A percentile compares a stretch with the other conserved stretches of the same genome.
Conservation (phyloP, 768 basidiomycete genomes). For the Amanita jacksonii region DNA sequence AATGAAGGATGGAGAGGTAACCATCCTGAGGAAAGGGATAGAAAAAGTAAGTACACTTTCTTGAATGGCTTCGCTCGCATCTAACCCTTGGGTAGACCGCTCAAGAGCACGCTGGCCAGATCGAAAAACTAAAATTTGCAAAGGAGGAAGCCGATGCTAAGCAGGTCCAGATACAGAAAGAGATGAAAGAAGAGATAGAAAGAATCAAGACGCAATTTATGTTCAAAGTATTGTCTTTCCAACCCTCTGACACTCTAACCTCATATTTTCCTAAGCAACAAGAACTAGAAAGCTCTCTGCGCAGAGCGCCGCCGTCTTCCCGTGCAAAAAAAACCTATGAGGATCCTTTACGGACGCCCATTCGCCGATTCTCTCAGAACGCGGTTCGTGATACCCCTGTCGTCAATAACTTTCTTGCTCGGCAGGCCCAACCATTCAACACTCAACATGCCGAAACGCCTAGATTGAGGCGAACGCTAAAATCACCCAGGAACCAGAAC, state of each 20-base stretch:
- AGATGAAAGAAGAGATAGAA: conserved; percentile 60
- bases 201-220: conserved; percentile 56
- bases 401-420: background rate
- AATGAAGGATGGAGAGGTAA: conserved; percentile 63
- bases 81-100: conserved; percentile 30
- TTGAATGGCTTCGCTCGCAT: background rate
- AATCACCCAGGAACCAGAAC: conserved; percentile 22
- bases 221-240: conserved; percentile 44
- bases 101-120: conserved; percentile 48
- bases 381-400: background rate
- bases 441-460: background rate
- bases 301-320: conserved; percentile 38
- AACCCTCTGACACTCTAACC: conserved; percentile 5
- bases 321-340: conserved; percentile 29
- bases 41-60: conserved; percentile 41
- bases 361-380: conserved; percentile 16
- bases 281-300: conserved; percentile 48
- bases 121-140: conserved; percentile 45
- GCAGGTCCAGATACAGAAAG: conserved; percentile 45
- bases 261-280: conserved; percentile 41
- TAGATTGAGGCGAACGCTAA: background rate
- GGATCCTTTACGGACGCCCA: conserved; percentile 16
- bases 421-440: background rate
- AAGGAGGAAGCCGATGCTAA: conserved; percentile 54
- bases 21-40: conserved; percentile 52